Conservation (phyloP, 345 rosid species). For the Eucalyptus fibrosa region DNA sequence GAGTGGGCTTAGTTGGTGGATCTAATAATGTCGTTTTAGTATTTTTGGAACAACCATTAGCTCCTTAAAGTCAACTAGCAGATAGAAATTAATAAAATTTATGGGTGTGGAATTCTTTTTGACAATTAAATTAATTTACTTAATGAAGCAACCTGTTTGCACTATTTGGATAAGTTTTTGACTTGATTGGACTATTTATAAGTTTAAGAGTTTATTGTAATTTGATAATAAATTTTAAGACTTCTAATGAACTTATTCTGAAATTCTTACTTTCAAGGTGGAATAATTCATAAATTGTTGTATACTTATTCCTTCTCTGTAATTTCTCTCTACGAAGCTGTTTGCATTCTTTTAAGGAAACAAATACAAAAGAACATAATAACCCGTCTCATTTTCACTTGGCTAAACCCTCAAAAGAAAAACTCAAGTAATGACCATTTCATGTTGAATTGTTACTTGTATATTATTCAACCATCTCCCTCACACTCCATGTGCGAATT, state of each 20-base stretch:
- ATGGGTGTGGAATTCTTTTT: not conserved
- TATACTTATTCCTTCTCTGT: not conserved
- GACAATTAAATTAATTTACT: not conserved
- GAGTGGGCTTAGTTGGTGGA: not conserved
- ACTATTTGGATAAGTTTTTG: not conserved
- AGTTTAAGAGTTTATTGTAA: not conserved
- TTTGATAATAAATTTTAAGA: not conserved
- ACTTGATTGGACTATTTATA: not conserved
- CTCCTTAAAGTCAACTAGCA: not conserved
- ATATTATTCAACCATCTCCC: not conserved
- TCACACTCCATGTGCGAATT: not conserved
- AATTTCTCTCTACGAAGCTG: not conserved
- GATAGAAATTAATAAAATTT: not conserved
- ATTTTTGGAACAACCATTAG: not conserved
- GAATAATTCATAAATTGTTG: not conserved
- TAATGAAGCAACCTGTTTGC: not conserved
- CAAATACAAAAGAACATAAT: not conserved
- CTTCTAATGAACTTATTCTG: not conserved
- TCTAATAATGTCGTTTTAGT: not conserved
- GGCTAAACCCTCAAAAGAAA: not conserved
- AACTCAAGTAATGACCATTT: not conserved
- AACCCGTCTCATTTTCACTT: not conserved
- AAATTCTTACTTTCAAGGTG: not conserved
- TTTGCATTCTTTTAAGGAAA: not conserved
- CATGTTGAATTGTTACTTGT: not conserved